A percentile compares a stretch with the other conserved stretches of the same genome.
Conservation (phyloP, 2,329 filamentous ascomycete species). For the Sporothrix euskadiensis region DNA sequence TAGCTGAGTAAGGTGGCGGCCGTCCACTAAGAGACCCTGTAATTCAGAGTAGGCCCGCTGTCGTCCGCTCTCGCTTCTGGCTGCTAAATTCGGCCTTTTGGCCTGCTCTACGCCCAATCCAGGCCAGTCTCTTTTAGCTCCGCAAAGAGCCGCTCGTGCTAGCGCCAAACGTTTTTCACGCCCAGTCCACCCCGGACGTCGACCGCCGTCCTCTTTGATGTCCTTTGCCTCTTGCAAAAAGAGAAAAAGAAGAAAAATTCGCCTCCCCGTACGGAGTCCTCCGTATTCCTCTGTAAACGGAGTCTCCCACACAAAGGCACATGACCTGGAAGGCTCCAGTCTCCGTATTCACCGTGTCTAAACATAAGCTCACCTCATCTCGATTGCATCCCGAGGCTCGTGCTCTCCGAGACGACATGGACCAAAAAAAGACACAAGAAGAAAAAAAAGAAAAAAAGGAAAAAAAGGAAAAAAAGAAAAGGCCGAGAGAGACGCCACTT, state of each 20-base stretch:
- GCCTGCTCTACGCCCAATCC: background rate
- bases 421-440: background rate
- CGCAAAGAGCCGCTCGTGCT: constrained; percentile 8
- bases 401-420: background rate
- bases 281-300: background rate
- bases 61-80: background rate
- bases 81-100: background rate
- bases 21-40: background rate
- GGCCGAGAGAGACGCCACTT: background rate
- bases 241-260: background rate
- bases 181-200: constrained; percentile 6
- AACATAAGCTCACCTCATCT: constrained; percentile 2
- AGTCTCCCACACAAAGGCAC: background rate
- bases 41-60: background rate
- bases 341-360: background rate
- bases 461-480: background rate
- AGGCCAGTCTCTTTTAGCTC: background rate
- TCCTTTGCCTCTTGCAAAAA: no score
- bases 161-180: background rate
- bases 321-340: background rate
- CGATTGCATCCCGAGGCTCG: background rate
- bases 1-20: constrained; percentile 11
- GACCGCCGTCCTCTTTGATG: background rate
- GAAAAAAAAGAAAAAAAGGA: background rate
- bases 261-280: background rate